Conservation (phyloP, 2,329 filamentous ascomycete species). For the Tolypocladium pustulatum region DNA sequence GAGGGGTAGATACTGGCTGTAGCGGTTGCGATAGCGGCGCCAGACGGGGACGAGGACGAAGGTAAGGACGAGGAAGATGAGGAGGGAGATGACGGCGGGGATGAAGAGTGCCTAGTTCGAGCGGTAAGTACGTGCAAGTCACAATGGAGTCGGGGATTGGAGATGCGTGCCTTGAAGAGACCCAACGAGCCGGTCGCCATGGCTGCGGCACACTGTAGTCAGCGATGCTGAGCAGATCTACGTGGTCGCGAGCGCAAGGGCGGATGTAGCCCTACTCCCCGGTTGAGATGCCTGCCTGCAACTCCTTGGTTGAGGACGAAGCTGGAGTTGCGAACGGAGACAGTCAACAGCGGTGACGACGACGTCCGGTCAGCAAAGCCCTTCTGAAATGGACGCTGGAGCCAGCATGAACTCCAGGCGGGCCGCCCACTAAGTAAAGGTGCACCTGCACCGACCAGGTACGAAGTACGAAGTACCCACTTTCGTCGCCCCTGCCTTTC, state of each 20-base stretch:
- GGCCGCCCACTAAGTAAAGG: not conserved
- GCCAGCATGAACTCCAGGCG: not conserved
- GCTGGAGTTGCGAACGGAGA: not conserved
- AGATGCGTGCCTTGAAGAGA: not conserved
- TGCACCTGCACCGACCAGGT: too few relatives aligned
- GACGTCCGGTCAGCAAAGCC: not conserved
- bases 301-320: not conserved
- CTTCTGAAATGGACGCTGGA: not conserved
- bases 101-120: conserved; percentile 53
- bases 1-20: conserved; percentile 64
- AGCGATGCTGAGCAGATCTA: not conserved
- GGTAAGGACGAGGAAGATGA: conserved; percentile 55
- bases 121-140: not conserved
- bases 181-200: not conserved
- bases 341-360: not conserved
- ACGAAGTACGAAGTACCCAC: too few relatives aligned
- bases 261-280: not conserved
- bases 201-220: not conserved
- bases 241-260: not conserved
- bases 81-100: conserved; percentile 59
- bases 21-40: conserved; percentile 58
- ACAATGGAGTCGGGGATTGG: not conserved
- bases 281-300: not conserved
- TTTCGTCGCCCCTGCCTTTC: too few relatives aligned
- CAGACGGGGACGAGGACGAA: conserved; percentile 58